Percentiles rank a stretch among this genome's conserved stretches.
Conservation (phyloP, 176 grass and related monocot species). For the Dactylis glomerata region DNA sequence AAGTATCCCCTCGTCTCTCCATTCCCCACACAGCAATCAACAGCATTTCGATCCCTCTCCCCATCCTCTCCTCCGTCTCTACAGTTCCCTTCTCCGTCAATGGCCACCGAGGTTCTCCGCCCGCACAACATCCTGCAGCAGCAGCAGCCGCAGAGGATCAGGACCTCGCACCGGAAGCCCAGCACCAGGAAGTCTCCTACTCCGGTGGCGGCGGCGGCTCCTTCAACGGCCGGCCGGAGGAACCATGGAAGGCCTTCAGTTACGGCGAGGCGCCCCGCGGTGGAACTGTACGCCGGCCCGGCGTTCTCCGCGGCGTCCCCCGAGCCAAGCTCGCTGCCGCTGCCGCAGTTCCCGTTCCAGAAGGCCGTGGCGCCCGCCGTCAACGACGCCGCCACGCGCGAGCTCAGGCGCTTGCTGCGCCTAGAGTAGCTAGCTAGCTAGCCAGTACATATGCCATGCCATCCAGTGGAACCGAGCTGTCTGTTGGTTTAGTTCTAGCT, state of each 20-base stretch:
- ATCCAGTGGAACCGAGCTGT: background rate
- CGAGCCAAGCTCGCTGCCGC: conserved; percentile 49
- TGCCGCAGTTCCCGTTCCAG: conserved; percentile 42
- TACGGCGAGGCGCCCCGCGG: background rate
- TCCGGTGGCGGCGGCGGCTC: background rate
- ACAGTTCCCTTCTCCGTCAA: background rate
- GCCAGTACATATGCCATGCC: background rate
- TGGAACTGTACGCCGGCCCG: conserved; percentile 55
- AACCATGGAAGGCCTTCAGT: background rate
- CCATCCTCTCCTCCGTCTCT: background rate
- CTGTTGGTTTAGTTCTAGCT: conserved; percentile 16
- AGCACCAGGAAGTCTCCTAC: background rate
- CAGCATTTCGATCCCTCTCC: background rate
- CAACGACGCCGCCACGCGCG: conserved; percentile 19
- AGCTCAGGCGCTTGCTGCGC: conserved; percentile 45
- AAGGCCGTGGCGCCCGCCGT: background rate
- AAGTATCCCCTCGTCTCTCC: background rate
- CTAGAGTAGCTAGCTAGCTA: conserved; percentile 10
- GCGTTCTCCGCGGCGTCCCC: conserved; percentile 50
- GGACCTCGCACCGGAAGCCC: conserved; percentile 2
- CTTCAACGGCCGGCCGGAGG: background rate
- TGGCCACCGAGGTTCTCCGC: conserved; percentile 49
- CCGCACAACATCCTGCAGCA: conserved; percentile 31
- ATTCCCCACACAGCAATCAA: background rate
- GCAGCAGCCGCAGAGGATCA: conserved; percentile 3